Percentiles rank a stretch among this genome's conserved stretches.
Conservation (phyloP, 768 basidiomycete genomes). For the Boletus vermiculosoides region DNA sequence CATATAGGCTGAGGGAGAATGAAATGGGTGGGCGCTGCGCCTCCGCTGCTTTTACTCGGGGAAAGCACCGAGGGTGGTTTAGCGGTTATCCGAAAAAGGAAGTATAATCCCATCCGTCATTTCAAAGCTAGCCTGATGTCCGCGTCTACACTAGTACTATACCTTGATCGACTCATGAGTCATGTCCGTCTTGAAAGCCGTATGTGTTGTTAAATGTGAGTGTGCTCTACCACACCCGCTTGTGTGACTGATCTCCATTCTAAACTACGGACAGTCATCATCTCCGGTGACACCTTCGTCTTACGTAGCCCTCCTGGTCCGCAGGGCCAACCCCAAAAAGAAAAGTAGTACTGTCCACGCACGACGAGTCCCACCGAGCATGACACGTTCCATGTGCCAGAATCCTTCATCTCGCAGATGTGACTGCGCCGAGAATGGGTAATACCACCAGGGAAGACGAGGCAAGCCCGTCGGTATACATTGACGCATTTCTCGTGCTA, state of each 20-base stretch:
- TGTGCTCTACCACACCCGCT: conserved; percentile 2
- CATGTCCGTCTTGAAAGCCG: conserved; percentile 74
- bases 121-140: no score
- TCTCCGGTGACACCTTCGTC: conserved; percentile 88
- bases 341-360: conserved; percentile 55
- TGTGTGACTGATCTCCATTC: conserved; percentile 20
- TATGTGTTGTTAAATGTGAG: conserved; percentile 65
- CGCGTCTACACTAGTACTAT: no score
- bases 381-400: conserved; percentile 41
- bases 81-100: background rate
- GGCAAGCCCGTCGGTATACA: conserved; percentile 39
- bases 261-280: conserved; percentile 55
- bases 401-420: conserved; percentile 85
- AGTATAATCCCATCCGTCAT: background rate
- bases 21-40: conserved; percentile 4
- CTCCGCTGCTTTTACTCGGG: conserved; percentile 8
- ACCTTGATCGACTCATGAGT: no score
- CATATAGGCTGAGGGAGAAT: conserved; percentile 7
- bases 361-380: conserved; percentile 1
- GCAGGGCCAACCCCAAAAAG: conserved; percentile 87
- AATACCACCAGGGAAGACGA: conserved; percentile 85
- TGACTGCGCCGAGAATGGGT: conserved; percentile 82
- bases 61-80: background rate
- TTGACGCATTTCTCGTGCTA: background rate
- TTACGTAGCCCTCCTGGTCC: conserved; percentile 73